These are phyloP conservation scores for Beta lomatogona DNA, from an alignment of 179 eudicot species.

Conservation along the genomic window DNA sequence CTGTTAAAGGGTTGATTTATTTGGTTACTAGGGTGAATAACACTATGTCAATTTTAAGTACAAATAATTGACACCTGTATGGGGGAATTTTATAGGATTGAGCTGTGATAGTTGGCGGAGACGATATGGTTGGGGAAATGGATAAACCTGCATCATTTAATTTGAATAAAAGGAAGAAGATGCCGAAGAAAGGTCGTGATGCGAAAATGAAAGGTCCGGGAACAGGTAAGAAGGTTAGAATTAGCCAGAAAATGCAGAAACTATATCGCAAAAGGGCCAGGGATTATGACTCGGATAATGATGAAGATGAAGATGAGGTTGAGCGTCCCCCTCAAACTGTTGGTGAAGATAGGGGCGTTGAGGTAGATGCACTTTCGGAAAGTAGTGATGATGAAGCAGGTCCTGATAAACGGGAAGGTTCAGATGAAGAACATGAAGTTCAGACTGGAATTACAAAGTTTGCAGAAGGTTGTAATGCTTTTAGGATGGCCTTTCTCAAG, in stretches of 20 bases:
- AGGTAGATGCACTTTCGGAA: slow-evolving; percentile 22
- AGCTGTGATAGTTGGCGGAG: slow-evolving; percentile 8
- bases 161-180: slow-evolving; percentile 44
- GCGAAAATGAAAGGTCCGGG: slow-evolving; percentile 50
- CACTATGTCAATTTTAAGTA: not conserved
- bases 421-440: slow-evolving; percentile 63
- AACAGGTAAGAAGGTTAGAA: slow-evolving; percentile 47
- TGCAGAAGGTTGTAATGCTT: slow-evolving; percentile 69
- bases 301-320: slow-evolving; percentile 25
- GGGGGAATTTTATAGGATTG: slow-evolving; percentile 18
- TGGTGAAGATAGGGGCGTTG: slow-evolving; percentile 20
- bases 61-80: not conserved
- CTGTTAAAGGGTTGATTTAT: too few relatives aligned
- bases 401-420: slow-evolving; percentile 29
- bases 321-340: slow-evolving; percentile 13
- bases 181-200: slow-evolving; percentile 45
- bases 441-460: slow-evolving; percentile 60
- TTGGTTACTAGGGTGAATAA: not conserved
- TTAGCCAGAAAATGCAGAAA: slow-evolving; percentile 53
- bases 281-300: slow-evolving; percentile 64
- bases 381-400: slow-evolving; percentile 42
- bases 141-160: slow-evolving; percentile 21
- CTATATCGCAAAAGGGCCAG: slow-evolving; percentile 63
- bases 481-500: slow-evolving; percentile 65
- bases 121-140: slow-evolving; percentile 32